Conservation (phyloP, 345 rosid species). For the Syzygium aqueum region DNA sequence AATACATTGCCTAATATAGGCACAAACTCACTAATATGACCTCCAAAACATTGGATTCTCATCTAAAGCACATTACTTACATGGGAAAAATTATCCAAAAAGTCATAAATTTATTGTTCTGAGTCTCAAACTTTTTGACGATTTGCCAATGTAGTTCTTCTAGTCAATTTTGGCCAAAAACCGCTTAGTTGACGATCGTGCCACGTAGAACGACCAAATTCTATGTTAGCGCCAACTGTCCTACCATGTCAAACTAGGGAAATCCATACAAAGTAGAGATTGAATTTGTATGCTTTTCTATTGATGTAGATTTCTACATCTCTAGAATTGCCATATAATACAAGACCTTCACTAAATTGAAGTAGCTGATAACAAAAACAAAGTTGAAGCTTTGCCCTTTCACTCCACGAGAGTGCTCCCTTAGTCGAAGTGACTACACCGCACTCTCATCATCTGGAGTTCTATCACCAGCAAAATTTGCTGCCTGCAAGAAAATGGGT, state of each 20-base stretch:
- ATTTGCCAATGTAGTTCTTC: too few relatives aligned
- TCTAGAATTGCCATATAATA: not conserved
- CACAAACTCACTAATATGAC: too few relatives aligned
- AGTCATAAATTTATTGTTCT: too few relatives aligned
- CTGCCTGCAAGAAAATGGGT: not conserved
- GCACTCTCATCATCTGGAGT: not conserved
- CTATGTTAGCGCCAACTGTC: too few relatives aligned
- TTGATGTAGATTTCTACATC: not conserved
- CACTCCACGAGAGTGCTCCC: not conserved
- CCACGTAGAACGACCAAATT: too few relatives aligned
- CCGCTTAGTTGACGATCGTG: too few relatives aligned
- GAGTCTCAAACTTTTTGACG: too few relatives aligned
- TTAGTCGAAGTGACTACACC: not conserved
- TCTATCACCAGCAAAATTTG: not conserved
- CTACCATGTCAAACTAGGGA: not conserved
- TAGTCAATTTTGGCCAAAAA: too few relatives aligned
- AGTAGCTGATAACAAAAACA: not conserved
- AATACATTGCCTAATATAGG: too few relatives aligned
- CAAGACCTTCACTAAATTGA: not conserved
- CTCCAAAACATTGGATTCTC: too few relatives aligned
- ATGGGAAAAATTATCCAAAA: too few relatives aligned
- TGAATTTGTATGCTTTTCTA: not conserved
- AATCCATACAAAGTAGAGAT: not conserved
- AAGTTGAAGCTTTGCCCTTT: not conserved
- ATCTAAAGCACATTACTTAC: too few relatives aligned